Evolutionary conservation across 192 early-diverging fungal genomes (phyloP), one percentile per base, ranked within the genome.

Genomic region (Spinellus fusiger): DNA sequence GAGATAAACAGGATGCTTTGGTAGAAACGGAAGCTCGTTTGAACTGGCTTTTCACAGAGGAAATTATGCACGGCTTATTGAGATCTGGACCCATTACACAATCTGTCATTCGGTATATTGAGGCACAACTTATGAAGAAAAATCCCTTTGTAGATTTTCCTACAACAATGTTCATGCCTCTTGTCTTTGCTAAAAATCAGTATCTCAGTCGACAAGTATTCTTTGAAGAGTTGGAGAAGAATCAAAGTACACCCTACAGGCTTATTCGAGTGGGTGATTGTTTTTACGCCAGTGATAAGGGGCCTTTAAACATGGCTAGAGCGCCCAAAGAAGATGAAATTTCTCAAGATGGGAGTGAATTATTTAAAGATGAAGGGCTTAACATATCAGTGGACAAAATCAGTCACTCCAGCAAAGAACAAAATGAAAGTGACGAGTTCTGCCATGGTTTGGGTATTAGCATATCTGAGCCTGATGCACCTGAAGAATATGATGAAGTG

Each of bases 51-150:
- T 73, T 89, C n/a, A 84, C 85, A 35, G 85, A 92, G 50, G 88
- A 92, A 68, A 77, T 92, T 20, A 84, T 92, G 77, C 82, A 87
- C 65, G 74, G 79, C 0, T 62, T 92, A 22, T 66, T 92, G 27
- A 69, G 78, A 20, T 68, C 85, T n/a, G 59, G 73, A 5, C 82
- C 84, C 8, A 68, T 86, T 5, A 77, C 80, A 1, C 63, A 74
- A 18, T 62, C 73, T 13, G 71, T 78, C 0, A 58, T 84, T 12
- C 56, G 67, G 31, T 76, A 78, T 63, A 71, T 81, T 15, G 78
- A 84, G 46, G 64, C 69, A 2, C 80, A 84, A 31, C 55, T 84
- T 44, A 76, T 74, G 54, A 77, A 66, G 29, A 79, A 80, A 63
- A 77, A 75, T 61, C 70, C 66, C 20, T 80, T 79, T 75, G 78